Percentiles rank a stretch among this genome's conserved stretches.
phyloP scores from a whole-genome alignment of 805 yeast genomes.

The Wickerhamiella siamensis region DNA sequence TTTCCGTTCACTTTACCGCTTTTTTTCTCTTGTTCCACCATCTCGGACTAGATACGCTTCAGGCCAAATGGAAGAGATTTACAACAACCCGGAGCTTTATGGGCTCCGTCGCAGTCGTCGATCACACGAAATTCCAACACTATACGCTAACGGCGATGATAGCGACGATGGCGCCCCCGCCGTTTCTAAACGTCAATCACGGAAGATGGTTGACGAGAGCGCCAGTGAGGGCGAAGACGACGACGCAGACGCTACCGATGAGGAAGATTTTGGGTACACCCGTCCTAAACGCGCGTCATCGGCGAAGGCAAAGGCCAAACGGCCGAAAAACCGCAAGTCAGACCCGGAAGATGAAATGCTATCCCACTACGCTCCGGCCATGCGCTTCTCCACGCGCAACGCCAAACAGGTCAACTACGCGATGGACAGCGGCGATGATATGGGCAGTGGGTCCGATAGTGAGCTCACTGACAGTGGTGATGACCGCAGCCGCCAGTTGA shows the following conservation, averaged over 20 bases:
- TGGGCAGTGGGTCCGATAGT: slow-evolving; percentile 32
- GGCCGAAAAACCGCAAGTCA: not conserved
- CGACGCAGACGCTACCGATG: slow-evolving; percentile 3
- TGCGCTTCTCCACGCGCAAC: slow-evolving; percentile 66
- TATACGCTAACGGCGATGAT: slow-evolving; percentile 15
- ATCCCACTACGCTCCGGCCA: slow-evolving; percentile 11
- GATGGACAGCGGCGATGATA: slow-evolving; percentile 31
- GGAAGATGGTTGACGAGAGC: not conserved
- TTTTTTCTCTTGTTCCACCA: not conserved
- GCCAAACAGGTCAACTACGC: slow-evolving; percentile 59
- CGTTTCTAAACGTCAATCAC: not conserved
- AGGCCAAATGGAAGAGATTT: not conserved
- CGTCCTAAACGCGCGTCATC: slow-evolving; percentile 2
- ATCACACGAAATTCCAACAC: slow-evolving; percentile 16
- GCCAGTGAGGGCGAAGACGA: slow-evolving; percentile 2
- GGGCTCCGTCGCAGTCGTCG: slow-evolving; percentile 30
- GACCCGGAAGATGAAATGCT: not conserved
- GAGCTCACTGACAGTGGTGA: slow-evolving; percentile 31
- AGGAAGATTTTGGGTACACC: not conserved
- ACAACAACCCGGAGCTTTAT: slow-evolving; percentile 24
- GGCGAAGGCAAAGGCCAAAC: slow-evolving; percentile 7
- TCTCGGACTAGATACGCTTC: not conserved
- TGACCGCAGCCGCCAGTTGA: slow-evolving; percentile 17
- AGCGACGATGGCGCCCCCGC: slow-evolving; percentile 10
- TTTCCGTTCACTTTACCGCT: too few relatives aligned